Base-by-base conservation (phyloP, 192 early-diverging fungal species). In the Coemansia sp. region DNA sequence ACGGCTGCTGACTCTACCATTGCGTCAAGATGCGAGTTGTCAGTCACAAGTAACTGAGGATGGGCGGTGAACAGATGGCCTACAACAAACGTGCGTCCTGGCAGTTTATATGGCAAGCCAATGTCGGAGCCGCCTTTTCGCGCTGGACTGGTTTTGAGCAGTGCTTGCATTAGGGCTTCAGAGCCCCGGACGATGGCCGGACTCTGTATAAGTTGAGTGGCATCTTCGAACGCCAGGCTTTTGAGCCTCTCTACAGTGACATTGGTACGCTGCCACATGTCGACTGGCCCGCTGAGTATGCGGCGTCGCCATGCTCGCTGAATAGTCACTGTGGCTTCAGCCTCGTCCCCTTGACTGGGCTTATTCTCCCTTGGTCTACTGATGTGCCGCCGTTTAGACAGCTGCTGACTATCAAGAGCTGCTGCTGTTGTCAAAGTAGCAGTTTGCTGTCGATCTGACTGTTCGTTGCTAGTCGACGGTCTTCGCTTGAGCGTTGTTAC, bases 41-140 rank as follows among this genome's bases (percentile, higher is more conserved):
- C 66, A 12, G 76, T 75, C 29, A 65, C 70, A 1, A 83, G 72
- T 33, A 73, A 40, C 38, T 52, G 70, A 9, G 70, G 67, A 29
- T 83, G 73, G 22, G 79, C 74, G 1, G 79, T 74, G 70, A 81
- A 81, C 54, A 81, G 55, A 63, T 66, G 59, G 0, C 68, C 73
- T 1, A 76, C 71, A 18, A 83, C 70, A 68, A 78, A 83, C 29
- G 63, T 63, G n/a, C 75, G 68, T 12, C 73, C 80, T 6, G 79
- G 79, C 13, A 52, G 49, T 16, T 73, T 66, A 49, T 27, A 63
- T 7, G 44, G 4, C 12, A 40, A 27, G 1, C 67, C 60, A 4
- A 5, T 52, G 29, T 46, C 20, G 31, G 33, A 31, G 54, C n/a
- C 10, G 29, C 24, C 11, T 3, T 15, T 27, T 22, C 5, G 59